A percentile compares a stretch with the other conserved stretches of the same genome.
Conservation (phyloP, 2,329 filamentous ascomycete genomes). For the Monosporascus sp. region DNA sequence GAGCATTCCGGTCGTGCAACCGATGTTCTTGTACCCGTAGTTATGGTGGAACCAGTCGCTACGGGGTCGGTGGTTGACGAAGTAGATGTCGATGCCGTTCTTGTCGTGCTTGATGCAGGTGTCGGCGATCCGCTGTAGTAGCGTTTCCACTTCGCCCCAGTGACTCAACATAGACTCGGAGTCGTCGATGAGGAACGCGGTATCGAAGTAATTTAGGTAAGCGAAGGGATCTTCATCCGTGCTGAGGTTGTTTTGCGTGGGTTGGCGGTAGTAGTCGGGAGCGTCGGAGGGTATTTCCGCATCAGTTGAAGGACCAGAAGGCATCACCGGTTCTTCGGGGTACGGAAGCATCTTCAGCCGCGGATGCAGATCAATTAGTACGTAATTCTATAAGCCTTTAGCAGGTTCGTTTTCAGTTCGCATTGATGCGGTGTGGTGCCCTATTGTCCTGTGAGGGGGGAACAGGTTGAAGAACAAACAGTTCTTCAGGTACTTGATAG, state of each 20-base stretch:
- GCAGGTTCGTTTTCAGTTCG: too few species aligned
- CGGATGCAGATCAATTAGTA: too few species aligned
- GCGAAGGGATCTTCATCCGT: neutral
- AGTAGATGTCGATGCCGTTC: conserved; percentile 69
- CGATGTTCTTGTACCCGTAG: conserved; percentile 21
- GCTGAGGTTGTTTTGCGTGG: neutral
- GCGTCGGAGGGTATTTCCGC: neutral
- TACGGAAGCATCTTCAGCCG: neutral
- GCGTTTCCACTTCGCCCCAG: conserved; percentile 59
- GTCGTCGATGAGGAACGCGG: conserved; percentile 67
- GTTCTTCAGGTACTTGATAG: too few species aligned
- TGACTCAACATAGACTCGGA: conserved; percentile 59
- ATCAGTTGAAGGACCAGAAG: neutral
- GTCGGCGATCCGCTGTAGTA: conserved; percentile 59
- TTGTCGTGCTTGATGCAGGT: conserved; percentile 61
- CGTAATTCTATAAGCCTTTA: too few species aligned
- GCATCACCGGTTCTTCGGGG: neutral
- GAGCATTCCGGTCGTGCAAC: conserved; percentile 7
- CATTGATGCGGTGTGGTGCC: too few species aligned
- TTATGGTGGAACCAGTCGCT: conserved; percentile 6
- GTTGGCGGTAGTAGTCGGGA: too few species aligned
- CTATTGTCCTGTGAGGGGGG: too few species aligned
- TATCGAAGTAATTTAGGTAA: conserved; percentile 58
- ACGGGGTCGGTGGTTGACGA: conserved; percentile 54
- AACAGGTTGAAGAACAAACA: too few species aligned